phyloP scores from a whole-genome alignment of 2,329 filamentous ascomycete species.

The Neonectria magnoliae region DNA sequence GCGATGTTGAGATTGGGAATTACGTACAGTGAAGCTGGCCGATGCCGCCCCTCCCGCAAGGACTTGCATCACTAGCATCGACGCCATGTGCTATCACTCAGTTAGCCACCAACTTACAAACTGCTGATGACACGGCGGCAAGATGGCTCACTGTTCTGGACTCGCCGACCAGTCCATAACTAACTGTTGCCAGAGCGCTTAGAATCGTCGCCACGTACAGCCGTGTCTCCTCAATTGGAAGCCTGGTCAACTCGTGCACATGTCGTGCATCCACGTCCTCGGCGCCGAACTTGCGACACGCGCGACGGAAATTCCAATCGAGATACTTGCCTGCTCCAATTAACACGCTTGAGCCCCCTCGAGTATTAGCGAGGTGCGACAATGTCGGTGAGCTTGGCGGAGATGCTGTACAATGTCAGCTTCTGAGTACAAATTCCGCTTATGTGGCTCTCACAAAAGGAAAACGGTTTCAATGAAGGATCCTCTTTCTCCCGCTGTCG shows the following conservation, averaged over 20 bases:
- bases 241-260: not conserved
- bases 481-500: slow-evolving; percentile 19
- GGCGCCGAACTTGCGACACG: not conserved
- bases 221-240: slow-evolving; percentile 9
- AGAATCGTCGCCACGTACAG: not conserved
- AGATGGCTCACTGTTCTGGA: not conserved
- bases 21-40: slow-evolving; percentile 6
- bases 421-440: not conserved
- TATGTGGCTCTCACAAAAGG: slow-evolving; percentile 3
- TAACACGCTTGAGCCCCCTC: not conserved
- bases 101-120: not conserved
- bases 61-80: slow-evolving; percentile 6
- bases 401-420: slow-evolving; percentile 2
- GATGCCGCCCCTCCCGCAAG: slow-evolving; percentile 2
- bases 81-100: not conserved
- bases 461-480: slow-evolving; percentile 9
- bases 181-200: slow-evolving; percentile 1
- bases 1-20: not conserved
- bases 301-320: slow-evolving; percentile 10
- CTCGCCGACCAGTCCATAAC: not conserved
- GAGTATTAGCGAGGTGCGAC: not conserved
- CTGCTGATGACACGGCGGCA: too few relatives aligned
- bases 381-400: slow-evolving; percentile 8
- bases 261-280: not conserved
- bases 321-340: slow-evolving; percentile 10